phyloP scores from a whole-genome alignment of 1,284 basidiomycete genomes.

The Melampsora larici-populina region DNA sequence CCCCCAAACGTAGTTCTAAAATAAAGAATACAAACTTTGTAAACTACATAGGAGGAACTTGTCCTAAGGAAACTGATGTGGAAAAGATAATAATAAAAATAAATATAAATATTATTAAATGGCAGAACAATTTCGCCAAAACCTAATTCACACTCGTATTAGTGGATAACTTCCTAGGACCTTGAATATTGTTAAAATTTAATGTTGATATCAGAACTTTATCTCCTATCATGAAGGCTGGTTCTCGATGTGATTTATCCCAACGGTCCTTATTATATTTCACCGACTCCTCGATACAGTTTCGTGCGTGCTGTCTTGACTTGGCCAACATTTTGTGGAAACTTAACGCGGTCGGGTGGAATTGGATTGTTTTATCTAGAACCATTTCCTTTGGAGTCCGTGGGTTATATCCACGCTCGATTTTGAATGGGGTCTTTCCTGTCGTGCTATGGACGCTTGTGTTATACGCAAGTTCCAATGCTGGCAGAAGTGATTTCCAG shows the following conservation, averaged over 20 bases:
- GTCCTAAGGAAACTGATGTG: too few species aligned
- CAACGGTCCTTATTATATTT: not conserved
- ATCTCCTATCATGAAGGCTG: not conserved
- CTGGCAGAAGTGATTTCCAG: slow-evolving; percentile 17
- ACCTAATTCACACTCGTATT: too few species aligned
- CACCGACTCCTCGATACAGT: not conserved
- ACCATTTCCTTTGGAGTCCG: slow-evolving; percentile 1
- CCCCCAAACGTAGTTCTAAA: too few species aligned
- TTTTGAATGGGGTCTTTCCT: not conserved
- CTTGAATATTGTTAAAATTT: too few species aligned
- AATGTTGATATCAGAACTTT: too few species aligned
- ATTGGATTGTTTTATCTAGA: not conserved
- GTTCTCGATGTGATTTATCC: not conserved
- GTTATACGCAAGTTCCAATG: slow-evolving; percentile 17
- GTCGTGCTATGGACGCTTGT: slow-evolving; percentile 2
- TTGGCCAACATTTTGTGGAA: not conserved
- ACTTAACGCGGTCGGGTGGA: not conserved
- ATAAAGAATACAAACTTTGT: too few species aligned
- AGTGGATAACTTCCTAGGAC: too few species aligned
- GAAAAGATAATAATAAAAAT: too few species aligned
- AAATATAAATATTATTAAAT: too few species aligned
- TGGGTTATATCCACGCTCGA: slow-evolving; percentile 11
- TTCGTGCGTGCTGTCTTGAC: not conserved
- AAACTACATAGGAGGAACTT: too few species aligned
- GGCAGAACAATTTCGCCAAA: too few species aligned